Evolutionary conservation across 1,139 yeast species (phyloP).

Genomic region (Suhomyces anneliseae): DNA sequence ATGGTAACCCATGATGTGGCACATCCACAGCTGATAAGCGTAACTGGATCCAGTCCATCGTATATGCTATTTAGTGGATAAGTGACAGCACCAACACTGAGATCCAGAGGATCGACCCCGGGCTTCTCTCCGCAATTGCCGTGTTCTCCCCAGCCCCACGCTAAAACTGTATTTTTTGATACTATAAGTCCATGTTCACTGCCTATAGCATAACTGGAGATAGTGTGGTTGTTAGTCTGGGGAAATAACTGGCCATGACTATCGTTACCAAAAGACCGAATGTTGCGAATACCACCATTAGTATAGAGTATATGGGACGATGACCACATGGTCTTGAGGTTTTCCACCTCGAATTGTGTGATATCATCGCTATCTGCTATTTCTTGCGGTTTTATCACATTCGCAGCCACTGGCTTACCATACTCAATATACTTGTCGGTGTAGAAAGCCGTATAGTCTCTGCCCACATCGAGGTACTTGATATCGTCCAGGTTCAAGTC

Average conservation of each 20-base stretch:
- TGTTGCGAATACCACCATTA: constrained; percentile 3
- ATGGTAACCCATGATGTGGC: constrained; percentile 45
- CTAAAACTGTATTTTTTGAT: constrained; percentile 37
- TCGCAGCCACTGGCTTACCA: constrained; percentile 6
- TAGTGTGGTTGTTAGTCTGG: constrained; percentile 4
- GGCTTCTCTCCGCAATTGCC: constrained; percentile 76
- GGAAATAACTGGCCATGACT: constrained; percentile 69
- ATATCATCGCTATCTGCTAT: background rate
- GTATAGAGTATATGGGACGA: constrained; percentile 54
- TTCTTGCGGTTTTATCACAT: background rate
- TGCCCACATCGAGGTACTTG: constrained; percentile 34
- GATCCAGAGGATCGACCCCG: background rate
- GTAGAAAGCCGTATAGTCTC: constrained; percentile 44
- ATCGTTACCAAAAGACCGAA: constrained; percentile 68
- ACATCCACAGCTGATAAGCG: constrained; percentile 41
- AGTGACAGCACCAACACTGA: constrained; percentile 4
- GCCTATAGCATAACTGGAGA: constrained; percentile 50
- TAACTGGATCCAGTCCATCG: constrained; percentile 21
- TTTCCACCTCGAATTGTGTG: constrained; percentile 4
- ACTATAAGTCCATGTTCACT: constrained; percentile 81
- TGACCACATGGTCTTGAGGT: constrained; percentile 74
- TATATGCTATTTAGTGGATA: constrained; percentile 36
- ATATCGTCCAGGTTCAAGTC: constrained; percentile 4
- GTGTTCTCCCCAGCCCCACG: constrained; percentile 99
- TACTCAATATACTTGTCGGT: constrained; percentile 1